Percentiles rank a stretch among this genome's conserved stretches.
Evolutionary conservation across 352 stramenopile genomes (phyloP).

Genomic region (Poterioochromonas sp.): DNA sequence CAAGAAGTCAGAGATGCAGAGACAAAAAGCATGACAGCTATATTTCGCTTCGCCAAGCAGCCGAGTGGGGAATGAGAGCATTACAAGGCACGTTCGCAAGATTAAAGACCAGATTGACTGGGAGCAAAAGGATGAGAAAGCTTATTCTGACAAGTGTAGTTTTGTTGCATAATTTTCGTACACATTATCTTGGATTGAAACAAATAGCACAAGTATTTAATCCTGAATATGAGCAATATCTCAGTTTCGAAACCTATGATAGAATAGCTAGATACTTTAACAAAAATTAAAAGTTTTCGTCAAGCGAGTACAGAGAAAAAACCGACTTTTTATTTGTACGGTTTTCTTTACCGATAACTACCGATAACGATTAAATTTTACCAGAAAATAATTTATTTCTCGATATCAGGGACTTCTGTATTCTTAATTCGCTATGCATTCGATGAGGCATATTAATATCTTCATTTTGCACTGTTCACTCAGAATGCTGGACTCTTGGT

Average conservation of each 20-base stretch:
- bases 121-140: neutral
- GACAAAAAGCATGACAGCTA: neutral
- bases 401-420: too few relatives aligned
- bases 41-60: neutral
- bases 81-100: conserved; percentile 1
- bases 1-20: neutral
- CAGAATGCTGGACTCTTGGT: too few relatives aligned
- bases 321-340: too few relatives aligned
- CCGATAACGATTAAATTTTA: too few relatives aligned
- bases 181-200: neutral
- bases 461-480: too few relatives aligned
- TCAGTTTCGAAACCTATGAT: neutral
- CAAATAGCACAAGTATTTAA: conserved; percentile 19
- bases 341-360: too few relatives aligned
- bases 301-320: too few relatives aligned
- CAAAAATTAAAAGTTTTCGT: too few relatives aligned
- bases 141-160: neutral
- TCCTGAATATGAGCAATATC: neutral
- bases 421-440: too few relatives aligned
- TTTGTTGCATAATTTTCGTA: conserved; percentile 1
- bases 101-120: neutral
- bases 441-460: too few relatives aligned
- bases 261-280: neutral
- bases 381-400: too few relatives aligned
- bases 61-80: conserved; percentile 15